A percentile compares a stretch with the other conserved stretches of the same genome.
Evolutionary conservation across 352 stramenopile species (phyloP).

Genomic region (Phytophthora sojae): DNA sequence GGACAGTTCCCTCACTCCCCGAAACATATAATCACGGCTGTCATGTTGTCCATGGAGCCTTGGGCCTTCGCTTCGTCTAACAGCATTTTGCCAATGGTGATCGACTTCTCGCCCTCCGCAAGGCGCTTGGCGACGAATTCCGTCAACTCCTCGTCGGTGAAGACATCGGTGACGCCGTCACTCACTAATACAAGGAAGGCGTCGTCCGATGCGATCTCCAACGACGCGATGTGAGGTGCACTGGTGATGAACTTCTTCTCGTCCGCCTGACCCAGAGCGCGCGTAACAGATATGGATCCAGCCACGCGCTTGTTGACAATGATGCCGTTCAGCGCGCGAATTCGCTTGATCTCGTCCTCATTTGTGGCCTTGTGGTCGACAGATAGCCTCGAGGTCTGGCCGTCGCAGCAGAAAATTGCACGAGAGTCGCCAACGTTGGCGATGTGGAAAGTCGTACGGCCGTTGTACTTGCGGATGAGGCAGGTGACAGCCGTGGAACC

Average conservation of each 20-base stretch:
- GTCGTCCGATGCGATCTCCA: constrained; percentile 55
- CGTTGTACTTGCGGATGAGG: constrained; percentile 65
- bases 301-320: constrained; percentile 87
- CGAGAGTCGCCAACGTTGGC: constrained; percentile 85
- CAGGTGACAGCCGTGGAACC: constrained; percentile 83
- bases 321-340: constrained; percentile 77
- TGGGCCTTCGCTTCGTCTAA: constrained; percentile 73
- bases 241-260: constrained; percentile 86
- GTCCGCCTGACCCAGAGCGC: constrained; percentile 79
- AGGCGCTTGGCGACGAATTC: constrained; percentile 65
- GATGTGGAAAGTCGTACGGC: constrained; percentile 73
- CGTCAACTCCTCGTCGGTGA: constrained; percentile 74
- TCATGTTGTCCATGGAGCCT: constrained; percentile 88
- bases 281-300: constrained; percentile 75
- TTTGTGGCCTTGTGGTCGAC: constrained; percentile 87
- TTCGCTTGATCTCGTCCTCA: constrained; percentile 76
- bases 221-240: constrained; percentile 63
- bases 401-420: constrained; percentile 66
- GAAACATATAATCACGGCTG: constrained; percentile 78
- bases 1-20: constrained; percentile 39
- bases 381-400: constrained; percentile 60
- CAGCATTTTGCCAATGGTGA: constrained; percentile 68
- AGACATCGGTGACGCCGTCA: constrained; percentile 81
- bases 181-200: constrained; percentile 83
- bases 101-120: constrained; percentile 50